Conservation (phyloP, 441 rosid genomes). For the Erodium texanum region DNA sequence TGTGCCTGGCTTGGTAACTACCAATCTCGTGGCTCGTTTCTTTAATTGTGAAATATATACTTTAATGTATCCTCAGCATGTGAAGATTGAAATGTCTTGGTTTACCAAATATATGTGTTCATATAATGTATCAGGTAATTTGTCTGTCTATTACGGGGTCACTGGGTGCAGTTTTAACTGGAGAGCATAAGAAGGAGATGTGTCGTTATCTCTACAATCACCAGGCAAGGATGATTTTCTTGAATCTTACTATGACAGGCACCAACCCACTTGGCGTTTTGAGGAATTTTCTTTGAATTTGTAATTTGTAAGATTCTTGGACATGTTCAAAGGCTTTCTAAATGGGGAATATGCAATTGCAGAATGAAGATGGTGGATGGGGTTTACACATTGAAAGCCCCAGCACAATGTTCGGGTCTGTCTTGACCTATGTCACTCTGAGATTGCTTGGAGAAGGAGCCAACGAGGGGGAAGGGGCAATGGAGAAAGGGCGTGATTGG, state of each 20-base stretch:
- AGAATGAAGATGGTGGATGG: conserved; percentile 96
- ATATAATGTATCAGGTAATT: conserved; percentile 40
- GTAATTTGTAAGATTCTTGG: neutral
- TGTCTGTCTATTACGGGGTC: conserved; percentile 75
- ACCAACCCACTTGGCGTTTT: too few species aligned
- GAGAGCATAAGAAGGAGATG: conserved; percentile 69
- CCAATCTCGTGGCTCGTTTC: conserved; percentile 8
- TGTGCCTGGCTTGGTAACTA: conserved; percentile 74
- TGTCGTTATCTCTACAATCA: conserved; percentile 83
- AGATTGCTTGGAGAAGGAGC: conserved; percentile 80
- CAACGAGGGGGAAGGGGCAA: conserved; percentile 55
- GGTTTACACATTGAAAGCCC: conserved; percentile 83
- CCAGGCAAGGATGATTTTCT: conserved; percentile 44
- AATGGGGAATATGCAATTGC: conserved; percentile 22
- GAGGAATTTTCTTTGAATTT: too few species aligned
- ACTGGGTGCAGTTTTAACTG: conserved; percentile 60
- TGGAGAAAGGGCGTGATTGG: conserved; percentile 73
- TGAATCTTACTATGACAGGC: neutral
- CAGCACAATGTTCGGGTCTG: conserved; percentile 84
- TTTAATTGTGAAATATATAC: neutral
- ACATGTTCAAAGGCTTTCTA: neutral
- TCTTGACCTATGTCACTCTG: conserved; percentile 56
- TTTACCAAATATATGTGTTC: neutral
- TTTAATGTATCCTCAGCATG: too few species aligned
- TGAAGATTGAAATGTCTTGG: neutral